Base-by-base conservation (phyloP, 495 filamentous ascomycete species). In the Amorphotheca resinae region DNA sequence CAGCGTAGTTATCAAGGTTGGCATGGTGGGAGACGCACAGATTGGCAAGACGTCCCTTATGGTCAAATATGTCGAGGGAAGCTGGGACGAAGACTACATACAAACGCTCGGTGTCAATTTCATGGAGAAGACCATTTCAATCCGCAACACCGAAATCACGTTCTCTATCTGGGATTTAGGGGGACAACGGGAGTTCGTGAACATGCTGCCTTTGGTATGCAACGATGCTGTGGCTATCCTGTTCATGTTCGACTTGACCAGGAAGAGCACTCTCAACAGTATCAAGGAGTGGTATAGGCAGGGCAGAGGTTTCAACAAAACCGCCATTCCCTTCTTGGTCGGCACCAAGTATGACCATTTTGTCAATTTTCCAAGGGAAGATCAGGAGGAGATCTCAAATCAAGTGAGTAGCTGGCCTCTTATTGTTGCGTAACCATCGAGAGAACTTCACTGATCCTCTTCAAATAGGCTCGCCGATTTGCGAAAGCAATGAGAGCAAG, bases 201-300 rank as follows among this genome's bases (percentile, higher is more conserved):
- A 98, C 66, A 98, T 98, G 91, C 70, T 98, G 30, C 91, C 91
- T 5, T 74, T 98, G 14, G 91, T 98, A 40, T 98, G 91, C 72
- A 98, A 98, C 59, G 91, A 98, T 56, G 91, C 91, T 1, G 91
- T 98, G 17, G 91, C 91, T 25, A 95, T 98, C 47, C 68, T 98
- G 12, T 98, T 98, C 70, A 98, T 98, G 91, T 98, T 98, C 58
- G 91, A 98, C 56, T 70, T 98, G 45, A 96, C 91, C 25, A 72
- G 91, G 50, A 98, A 98, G 72, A 95, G 88, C 65, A 98, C 91
- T 0, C 66, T 98, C 45, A 98, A 98, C 62, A 91, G 84, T 31
- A 95, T 98, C 69, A 98, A 96, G 71, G 91, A 98, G 62, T 98
- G 91, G 91, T 98, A 98, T 59, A 78, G 91, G 33, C 91, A 98